Base-by-base conservation (phyloP, 352 stramenopile species). In the Globisporangium lucens region DNA sequence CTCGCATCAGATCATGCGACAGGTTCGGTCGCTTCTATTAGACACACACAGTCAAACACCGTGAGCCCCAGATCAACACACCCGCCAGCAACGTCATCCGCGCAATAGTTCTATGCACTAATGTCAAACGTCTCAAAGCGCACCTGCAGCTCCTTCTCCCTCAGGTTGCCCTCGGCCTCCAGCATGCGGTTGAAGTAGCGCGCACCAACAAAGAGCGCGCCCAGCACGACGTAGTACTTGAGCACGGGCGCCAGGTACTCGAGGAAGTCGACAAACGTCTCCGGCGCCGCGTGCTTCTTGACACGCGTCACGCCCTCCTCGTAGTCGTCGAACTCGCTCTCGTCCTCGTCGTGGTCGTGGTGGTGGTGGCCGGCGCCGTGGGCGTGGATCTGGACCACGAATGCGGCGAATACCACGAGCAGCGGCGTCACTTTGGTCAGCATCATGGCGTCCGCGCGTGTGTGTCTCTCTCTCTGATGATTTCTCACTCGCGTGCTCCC, bases 191-290 rank as follows among this genome's bases (percentile, higher is more conserved):
- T 92, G 59, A 92, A 77, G 58, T 79, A 79, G 61, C 82, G 78
- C 27, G 84, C 83, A 6, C 80, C 71, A 9, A 78, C 70, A 70
- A 87, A 94, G 46, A 91, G 63, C 10, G 78, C 70, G 22, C 91
- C 57, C 12, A 94, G 67, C 55, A 87, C 71, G 49, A 80, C 69
- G 65, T 92, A 94, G 73, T 92, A 92, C 78, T 94, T 92, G 59
- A 83, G 35, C 65, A 94, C 79, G n/a, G 85, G 85, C 60, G 78
- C 68, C 8, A 94, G 57, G 22, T 82, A 59, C 67, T 70, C 67
- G 24, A 70, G 56, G 63, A 91, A 89, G 24, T 92, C 83, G 55
- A 87, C 70, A 6, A 90, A 63, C 60, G 83, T 81, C 30, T 78
- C 72, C 9, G 81, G 70, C 27, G 81, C 67, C 65, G 72, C 71